Base-by-base conservation (phyloP, 495 filamentous ascomycete genomes). In the Penicillium goetzii region DNA sequence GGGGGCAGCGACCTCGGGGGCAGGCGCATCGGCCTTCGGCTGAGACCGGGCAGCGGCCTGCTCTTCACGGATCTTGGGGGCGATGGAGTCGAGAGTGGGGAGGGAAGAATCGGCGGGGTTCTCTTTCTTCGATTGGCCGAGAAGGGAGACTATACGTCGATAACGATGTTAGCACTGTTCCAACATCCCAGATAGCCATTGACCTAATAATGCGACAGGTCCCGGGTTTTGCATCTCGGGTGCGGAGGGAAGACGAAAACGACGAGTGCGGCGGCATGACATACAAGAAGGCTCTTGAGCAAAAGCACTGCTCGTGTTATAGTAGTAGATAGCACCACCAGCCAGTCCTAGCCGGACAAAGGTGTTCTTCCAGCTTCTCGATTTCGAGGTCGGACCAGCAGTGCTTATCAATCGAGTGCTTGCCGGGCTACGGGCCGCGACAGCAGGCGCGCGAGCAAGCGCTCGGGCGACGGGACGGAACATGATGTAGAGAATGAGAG, bases 261-360 rank as follows among this genome's bases (percentile, higher is more conserved):
- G 47, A 68, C 30, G 30, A 32, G 30, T 32, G 30, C 45, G 25
- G 15, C 41, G 23, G 34, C 14, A 38, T 43, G n/a, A 79, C 89
- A 61, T 83, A 97, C 94, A 85, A 58, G 84, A 78, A 34, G 89
- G 86, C 76, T 93, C 87, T 71, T 97, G 89, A 14, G 93, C 90
- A 76, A 99, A 98, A 40, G 90, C 81, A 64, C 84, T 84, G 73
- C 88, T 93, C 43, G 92, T 97, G 77, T 92, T 93, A 76, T 97
- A 99, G 72, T 88, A 97, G 80, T 97, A 99, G 34, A 97, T 73
- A n/a, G 86, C 85, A 25, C 81, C 92, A 54, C 75, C 79, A n/a
- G 92, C 93, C 50, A 95, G 67, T 58, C 87, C 92, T 83, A 91
- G 88, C 75, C 93, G 83, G 60, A 81, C 68, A 9, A 79, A 81